Percentiles rank a stretch among this genome's conserved stretches.
Conservation (phyloP, 331 rosid species). For the Acacia concinna region DNA sequence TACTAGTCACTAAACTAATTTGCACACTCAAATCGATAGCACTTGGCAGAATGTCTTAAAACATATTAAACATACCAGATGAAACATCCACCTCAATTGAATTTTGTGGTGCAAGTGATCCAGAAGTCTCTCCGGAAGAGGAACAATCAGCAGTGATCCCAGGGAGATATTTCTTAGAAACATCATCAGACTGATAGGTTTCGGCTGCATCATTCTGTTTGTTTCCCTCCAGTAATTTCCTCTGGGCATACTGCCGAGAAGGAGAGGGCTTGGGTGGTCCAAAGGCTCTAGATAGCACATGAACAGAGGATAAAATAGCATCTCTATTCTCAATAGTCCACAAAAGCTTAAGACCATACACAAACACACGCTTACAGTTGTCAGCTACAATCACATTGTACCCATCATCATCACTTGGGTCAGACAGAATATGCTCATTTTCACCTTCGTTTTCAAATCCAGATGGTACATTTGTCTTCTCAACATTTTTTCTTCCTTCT, state of each 20-base stretch:
- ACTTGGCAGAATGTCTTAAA: slow-evolving; percentile 11
- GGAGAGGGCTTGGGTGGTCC: slow-evolving; percentile 90
- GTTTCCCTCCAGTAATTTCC: slow-evolving; percentile 65
- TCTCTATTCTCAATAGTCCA: slow-evolving; percentile 93
- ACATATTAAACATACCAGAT: slow-evolving; percentile 49
- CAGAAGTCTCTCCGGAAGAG: slow-evolving; percentile 43
- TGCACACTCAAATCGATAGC: slow-evolving; percentile 20
- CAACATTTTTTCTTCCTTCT: slow-evolving; percentile 72
- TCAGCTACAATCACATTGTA: slow-evolving; percentile 94
- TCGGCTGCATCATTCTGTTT: slow-evolving; percentile 47
- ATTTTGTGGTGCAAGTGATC: slow-evolving; percentile 38
- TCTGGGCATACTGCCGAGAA: slow-evolving; percentile 74
- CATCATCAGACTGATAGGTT: slow-evolving; percentile 47
- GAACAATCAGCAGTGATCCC: slow-evolving; percentile 36
- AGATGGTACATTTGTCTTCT: slow-evolving; percentile 57
- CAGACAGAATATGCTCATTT: slow-evolving; percentile 64
- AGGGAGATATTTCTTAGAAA: slow-evolving; percentile 38
- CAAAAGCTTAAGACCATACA: slow-evolving; percentile 88
- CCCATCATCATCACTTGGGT: slow-evolving; percentile 94
- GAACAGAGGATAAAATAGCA: slow-evolving; percentile 80
- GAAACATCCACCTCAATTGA: slow-evolving; percentile 45
- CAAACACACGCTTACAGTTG: slow-evolving; percentile 84
- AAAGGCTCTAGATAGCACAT: slow-evolving; percentile 66
- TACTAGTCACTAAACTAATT: slow-evolving; percentile 7
- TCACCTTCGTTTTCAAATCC: slow-evolving; percentile 59